Evolutionary conservation across 2,329 filamentous ascomycete genomes (phyloP), one percentile per base, ranked within the genome.

Genomic region (Ophiocordyceps robertsii): DNA sequence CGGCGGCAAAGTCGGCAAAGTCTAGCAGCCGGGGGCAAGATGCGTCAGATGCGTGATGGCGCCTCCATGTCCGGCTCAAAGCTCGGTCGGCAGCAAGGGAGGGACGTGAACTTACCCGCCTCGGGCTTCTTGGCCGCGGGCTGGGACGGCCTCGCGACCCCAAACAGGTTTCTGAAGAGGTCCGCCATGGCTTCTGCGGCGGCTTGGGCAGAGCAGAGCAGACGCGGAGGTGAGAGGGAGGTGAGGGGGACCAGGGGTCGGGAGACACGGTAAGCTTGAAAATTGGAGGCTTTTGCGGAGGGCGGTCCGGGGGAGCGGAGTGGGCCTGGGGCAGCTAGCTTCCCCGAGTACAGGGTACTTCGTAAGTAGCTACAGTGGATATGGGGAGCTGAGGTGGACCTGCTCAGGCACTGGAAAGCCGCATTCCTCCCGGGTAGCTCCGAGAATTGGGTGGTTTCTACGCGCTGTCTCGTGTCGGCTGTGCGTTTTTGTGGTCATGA

Each of bases 1-100:
- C 82, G 50, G 78, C 81, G 46, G 87, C 86, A 58, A 93, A 96
- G 70, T 95, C 90, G 66, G 86, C 88, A 62, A 95, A 95, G 68
- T 94, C 89, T 95, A 40, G 14, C 33, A 10, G 17, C 16, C 16
- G 33, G 17, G 14, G 33, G 5, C 33, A 14, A 10, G 16, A 17
- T 6, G n/a, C 16, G 8, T 16, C 14, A 14, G 10, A 17, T 36
- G 6, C 17, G 6, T 10, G 3, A 16, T 36, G 33, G 33, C 14
- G 33, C 33, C 24, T 27, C 24, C 4, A 24, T 7, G 24, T 24
- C 24, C 24, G 4, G 24, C 24, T 4, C 24, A 24, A 10, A 32
- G 4, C 4, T n/a, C 9, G n/a, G 31, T 13, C 12, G 11, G 13
- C 31, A 16, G 31, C 13, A 16, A 37, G 37, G 29, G 30, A 35